Evolutionary conservation across 2,329 filamentous ascomycete species (phyloP).

Genomic region (Botrytis hyacinthi): DNA sequence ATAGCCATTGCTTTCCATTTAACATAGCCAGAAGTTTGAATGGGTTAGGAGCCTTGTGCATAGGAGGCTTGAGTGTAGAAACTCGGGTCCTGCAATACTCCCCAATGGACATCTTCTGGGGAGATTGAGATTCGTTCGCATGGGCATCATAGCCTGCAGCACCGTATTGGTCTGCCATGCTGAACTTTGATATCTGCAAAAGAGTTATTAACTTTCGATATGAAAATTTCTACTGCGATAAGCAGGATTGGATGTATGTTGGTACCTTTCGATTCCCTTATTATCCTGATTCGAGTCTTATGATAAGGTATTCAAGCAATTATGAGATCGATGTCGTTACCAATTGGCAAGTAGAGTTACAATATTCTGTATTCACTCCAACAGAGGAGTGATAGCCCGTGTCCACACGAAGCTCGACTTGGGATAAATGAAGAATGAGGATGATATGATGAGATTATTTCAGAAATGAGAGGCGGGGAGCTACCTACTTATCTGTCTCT

Average conservation of each 20-base stretch:
- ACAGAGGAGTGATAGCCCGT: neutral
- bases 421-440: neutral
- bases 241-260: neutral
- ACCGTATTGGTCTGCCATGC: slow-evolving; percentile 7
- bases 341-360: neutral
- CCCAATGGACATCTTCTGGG: slow-evolving; percentile 28
- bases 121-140: slow-evolving; percentile 27
- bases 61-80: slow-evolving; percentile 55
- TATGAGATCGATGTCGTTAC: neutral
- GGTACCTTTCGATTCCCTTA: neutral
- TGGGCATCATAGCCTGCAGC: slow-evolving; percentile 1
- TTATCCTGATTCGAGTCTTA: neutral
- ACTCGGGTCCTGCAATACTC: slow-evolving; percentile 53
- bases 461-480: neutral
- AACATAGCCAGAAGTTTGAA: slow-evolving; percentile 66
- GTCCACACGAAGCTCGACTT: neutral
- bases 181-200: neutral
- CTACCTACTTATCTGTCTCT: slow-evolving; percentile 11
- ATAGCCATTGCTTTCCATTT: slow-evolving; percentile 66
- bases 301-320: neutral
- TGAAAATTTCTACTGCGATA: too few relatives aligned
- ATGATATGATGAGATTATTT: neutral
- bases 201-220: neutral
- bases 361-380: neutral
- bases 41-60: slow-evolving; percentile 66